Base-by-base conservation (phyloP, 1,139 yeast species). In the Blastobotrys capitulatus region DNA sequence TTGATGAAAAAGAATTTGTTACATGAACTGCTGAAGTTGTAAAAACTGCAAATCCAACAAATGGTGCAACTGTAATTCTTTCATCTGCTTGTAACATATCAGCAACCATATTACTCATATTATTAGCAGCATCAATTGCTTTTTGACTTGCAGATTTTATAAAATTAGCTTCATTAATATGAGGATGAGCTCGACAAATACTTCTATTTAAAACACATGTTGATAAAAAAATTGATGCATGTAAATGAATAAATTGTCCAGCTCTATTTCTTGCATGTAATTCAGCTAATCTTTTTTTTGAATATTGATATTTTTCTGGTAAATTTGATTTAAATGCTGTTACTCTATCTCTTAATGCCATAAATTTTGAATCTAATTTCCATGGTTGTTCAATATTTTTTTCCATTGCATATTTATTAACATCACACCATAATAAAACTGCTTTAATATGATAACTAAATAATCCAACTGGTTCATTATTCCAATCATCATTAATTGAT, bases 11-110 rank as follows among this genome's bases (percentile, higher is more conserved):
- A 5, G 68, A 64, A 48, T 64, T 60, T 38, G 67, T 69, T 35
- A 67, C 64, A 40, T 68, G 70, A 15, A 64, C 67, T 1, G 68
- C 65, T 1, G 71, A 66, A 2, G 68, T 61, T 16, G 68, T 60
- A 49, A 64, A 67, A 7, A 67, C 66, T 32, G 68, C 66, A 52
- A 64, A 67, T 8, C 68, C 68, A 19, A 67, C 62, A 52, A 68
- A 67, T 3, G 72, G 69, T 0, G 72, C 69, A 19, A 68, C 63
- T 1, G 64, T 57, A 32, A 66, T 57, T 13, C 44, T 41, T 41
- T 66, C 68, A 41, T 62, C 66, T 32, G 61, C 54, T 41, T 61
- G 62, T 16, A 65, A 53, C 34, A 63, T 57, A 48, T 67, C 70
- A 25, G 54, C 53, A 15, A 66, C 55, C 44, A 67, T 64, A 15